Evolutionary conservation across 805 yeast genomes (phyloP), one percentile per base, ranked within the genome.

Genomic region (Candida ulmi): DNA sequence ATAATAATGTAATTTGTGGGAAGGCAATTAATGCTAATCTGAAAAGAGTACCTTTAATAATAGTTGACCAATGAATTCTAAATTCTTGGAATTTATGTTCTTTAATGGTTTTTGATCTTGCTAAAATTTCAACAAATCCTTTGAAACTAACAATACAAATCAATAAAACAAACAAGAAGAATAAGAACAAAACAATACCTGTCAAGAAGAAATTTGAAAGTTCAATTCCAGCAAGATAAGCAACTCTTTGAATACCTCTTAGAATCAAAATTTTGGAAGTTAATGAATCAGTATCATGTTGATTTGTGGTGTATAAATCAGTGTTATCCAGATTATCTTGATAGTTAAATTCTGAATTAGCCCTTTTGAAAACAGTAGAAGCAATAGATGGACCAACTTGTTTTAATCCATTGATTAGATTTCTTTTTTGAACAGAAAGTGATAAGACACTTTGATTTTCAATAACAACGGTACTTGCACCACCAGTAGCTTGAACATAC

Each of bases 401-500:
- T 3, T 42, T 35, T 11, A 53, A 28, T 3, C 39, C 29, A 9
- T 46, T 42, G 12, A 50, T 45, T 25, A 51, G 36, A 8, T 48
- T 44, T 55, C 63, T 69, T 57, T 83, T 83, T 56, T 86, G 95
- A n/a, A 88, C 96, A 12, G 93, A 82, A 39, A 93, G 76, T 2
- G 96, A 87, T 32, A 88, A 64, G 17, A 76, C 61, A 47, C 79
- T 74, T 46, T 71, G 61, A 53, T 88, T 79, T 8, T 74, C 65
- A 32, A 91, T 63, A 28, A 88, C 76, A 31, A 84, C 85, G 4
- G 96, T 82, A 1, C 95, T 79, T 1, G 72, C 59, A 41, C 99
- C 99, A 29, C 96, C 96, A 1, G 99, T 93, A 8, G 96, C 69
- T 65, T 91, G 96, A 38, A 91, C 81, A 61, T 91, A 91, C 99